Base-by-base conservation (phyloP, 2,329 filamentous ascomycete species). In the Aureobasidium namibiae region DNA sequence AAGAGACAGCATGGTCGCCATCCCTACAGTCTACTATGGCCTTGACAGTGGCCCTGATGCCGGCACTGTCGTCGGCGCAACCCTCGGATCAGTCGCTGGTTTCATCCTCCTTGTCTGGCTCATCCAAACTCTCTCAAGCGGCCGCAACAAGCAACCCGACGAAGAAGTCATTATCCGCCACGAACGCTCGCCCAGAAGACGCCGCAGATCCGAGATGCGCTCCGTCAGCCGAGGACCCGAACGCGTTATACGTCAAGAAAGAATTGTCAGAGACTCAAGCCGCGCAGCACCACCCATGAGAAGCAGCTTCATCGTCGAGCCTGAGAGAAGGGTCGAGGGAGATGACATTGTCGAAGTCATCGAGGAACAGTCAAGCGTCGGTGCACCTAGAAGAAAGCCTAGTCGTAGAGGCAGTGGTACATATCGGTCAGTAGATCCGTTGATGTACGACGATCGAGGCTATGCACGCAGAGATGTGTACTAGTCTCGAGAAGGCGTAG, bases 21-120 rank as follows among this genome's bases (percentile, higher is more conserved):
- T 88, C 65, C 83, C 84, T 1, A 78, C 81, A 26, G 82, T 82
- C 64, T 88, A 88, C 71, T 75, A 78, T 46, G 75, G 76, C 56
- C 73, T 82, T 34, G 71, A 80, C 67, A 66, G 72, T 26, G 78
- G 82, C 6, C 82, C 82, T 0, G 48, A 75, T 0, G 78, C 83
- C 0, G 83, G 81, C 57, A 78, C 78, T 39, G 78, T 87, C 1
- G 82, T 78, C 10, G 84, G 84, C 58, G 85, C 86, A 60, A 79
- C 81, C 6, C 73, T 83, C 26, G 80, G 80, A 62, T 77, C 75
- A 59, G 76, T 83, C 23, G 75, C 72, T 7, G 80, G 78, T 48
- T 81, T 82, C 69, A 69, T 82, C 24, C 70, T 82, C 6, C 62
- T 82, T 31, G 69, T 80, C 34, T 82, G 78, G 76, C 72, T 83